Evolutionary conservation across 306 rosid species (phyloP).

Genomic region (Cucumis cinereus): DNA sequence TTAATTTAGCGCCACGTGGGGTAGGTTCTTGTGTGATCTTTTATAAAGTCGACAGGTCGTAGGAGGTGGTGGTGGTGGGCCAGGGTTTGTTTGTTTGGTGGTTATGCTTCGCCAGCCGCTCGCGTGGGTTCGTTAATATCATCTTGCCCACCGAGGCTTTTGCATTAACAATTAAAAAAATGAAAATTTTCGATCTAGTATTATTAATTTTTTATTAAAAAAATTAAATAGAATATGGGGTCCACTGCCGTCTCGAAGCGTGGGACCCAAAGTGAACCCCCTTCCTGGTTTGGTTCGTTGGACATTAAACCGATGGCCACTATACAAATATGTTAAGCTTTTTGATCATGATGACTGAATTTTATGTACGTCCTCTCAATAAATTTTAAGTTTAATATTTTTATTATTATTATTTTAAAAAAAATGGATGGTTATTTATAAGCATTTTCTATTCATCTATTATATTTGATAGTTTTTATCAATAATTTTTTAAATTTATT

Average conservation of each 20-base stretch:
- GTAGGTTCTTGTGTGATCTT: not conserved
- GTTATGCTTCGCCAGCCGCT: not conserved
- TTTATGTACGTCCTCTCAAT: too few relatives aligned
- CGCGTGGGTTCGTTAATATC: conserved; percentile 6
- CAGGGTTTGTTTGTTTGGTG: not conserved
- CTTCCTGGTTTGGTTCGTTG: not conserved
- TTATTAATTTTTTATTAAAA: not conserved
- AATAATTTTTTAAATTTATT: too few relatives aligned
- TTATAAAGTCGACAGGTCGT: not conserved
- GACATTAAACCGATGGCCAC: too few relatives aligned
- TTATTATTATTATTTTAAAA: too few relatives aligned
- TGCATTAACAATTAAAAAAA: not conserved
- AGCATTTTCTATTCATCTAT: too few relatives aligned
- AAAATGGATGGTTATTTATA: too few relatives aligned
- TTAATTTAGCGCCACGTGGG: not conserved
- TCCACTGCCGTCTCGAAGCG: not conserved
- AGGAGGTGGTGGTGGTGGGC: not conserved
- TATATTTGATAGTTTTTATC: too few relatives aligned
- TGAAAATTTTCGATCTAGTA: too few relatives aligned
- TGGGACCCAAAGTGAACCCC: not conserved
- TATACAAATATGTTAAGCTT: too few relatives aligned
- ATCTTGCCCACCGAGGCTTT: conserved; percentile 2
- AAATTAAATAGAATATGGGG: not conserved
- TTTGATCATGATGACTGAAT: too few relatives aligned
- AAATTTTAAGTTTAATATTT: too few relatives aligned